A percentile compares a stretch with the other conserved stretches of the same genome.
Evolutionary conservation across 169 alveolate genomes (phyloP).

Genomic region (Plasmodium gonderi): DNA sequence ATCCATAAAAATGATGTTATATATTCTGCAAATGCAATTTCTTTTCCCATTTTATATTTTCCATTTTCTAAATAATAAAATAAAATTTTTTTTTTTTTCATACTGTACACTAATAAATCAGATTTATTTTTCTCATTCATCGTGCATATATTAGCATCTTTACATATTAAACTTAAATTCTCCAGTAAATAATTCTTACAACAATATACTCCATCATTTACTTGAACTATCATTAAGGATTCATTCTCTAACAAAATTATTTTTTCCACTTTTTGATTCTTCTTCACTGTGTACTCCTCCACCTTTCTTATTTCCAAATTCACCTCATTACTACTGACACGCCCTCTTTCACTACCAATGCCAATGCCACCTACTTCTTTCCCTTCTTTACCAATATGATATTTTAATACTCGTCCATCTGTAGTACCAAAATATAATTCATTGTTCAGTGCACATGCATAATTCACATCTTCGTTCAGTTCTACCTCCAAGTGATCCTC

Average conservation of each 20-base stretch:
- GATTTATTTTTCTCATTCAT: slow-evolving; percentile 11
- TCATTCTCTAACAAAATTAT: slow-evolving; percentile 19
- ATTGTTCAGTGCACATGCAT: slow-evolving; percentile 4
- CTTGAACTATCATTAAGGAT: background rate
- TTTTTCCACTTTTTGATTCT: slow-evolving; percentile 12
- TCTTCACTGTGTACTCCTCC: background rate
- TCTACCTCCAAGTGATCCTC: background rate
- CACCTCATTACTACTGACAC: too few species aligned
- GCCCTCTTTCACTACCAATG: background rate
- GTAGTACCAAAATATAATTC: background rate
- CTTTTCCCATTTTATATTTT: slow-evolving; percentile 1
- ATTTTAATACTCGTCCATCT: slow-evolving; percentile 1
- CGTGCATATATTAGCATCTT: background rate
- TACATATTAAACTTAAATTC: background rate
- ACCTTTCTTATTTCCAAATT: too few species aligned
- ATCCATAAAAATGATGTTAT: slow-evolving; percentile 20
- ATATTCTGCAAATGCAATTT: background rate
- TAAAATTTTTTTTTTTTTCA: slow-evolving; percentile 30
- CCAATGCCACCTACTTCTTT: background rate
- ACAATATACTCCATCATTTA: slow-evolving; percentile 32
- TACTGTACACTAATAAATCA: slow-evolving; percentile 13
- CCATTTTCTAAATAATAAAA: slow-evolving; percentile 16
- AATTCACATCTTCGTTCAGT: slow-evolving; percentile 4
- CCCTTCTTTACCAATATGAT: background rate
- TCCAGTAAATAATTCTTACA: background rate